phyloP scores from a whole-genome alignment of 2,329 filamentous ascomycete species.

The Colletotrichum liaoningense region DNA sequence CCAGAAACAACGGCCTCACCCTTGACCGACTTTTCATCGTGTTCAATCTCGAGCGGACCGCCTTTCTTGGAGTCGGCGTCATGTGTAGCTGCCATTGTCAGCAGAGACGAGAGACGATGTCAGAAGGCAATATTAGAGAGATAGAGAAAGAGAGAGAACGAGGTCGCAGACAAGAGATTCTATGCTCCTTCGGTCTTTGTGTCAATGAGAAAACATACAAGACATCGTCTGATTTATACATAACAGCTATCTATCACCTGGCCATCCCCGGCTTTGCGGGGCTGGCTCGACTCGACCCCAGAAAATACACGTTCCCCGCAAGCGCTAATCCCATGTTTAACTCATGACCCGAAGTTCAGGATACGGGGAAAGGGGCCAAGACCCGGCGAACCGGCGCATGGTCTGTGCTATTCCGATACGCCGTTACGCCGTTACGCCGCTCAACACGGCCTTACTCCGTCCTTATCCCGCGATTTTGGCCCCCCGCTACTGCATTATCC shows the following conservation, averaged over 20 bases:
- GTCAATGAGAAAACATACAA: neutral
- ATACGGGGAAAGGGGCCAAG: conserved; percentile 5
- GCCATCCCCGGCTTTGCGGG: conserved; percentile 13
- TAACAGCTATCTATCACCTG: neutral
- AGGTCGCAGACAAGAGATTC: neutral
- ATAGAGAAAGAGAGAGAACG: neutral
- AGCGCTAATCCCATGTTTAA: neutral
- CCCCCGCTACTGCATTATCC: conserved; percentile 22
- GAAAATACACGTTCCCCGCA: conserved; percentile 15
- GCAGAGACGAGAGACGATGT: neutral
- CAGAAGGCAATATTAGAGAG: neutral
- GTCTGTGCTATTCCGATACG: conserved; percentile 24
- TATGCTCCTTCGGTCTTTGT: neutral
- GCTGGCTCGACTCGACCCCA: conserved; percentile 8
- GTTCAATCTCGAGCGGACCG: conserved; percentile 15
- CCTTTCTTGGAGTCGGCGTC: neutral
- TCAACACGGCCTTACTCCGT: neutral
- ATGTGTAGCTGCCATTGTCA: neutral
- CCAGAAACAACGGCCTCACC: conserved; percentile 7
- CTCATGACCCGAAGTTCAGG: neutral
- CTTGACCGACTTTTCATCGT: conserved; percentile 24
- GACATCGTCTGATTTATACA: conserved; percentile 2
- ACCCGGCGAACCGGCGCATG: conserved; percentile 12
- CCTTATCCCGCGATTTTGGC: conserved; percentile 1
- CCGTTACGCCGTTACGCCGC: conserved; percentile 23